phyloP scores from a whole-genome alignment of 2,329 filamentous ascomycete genomes.

The Venturia nashicola region DNA sequence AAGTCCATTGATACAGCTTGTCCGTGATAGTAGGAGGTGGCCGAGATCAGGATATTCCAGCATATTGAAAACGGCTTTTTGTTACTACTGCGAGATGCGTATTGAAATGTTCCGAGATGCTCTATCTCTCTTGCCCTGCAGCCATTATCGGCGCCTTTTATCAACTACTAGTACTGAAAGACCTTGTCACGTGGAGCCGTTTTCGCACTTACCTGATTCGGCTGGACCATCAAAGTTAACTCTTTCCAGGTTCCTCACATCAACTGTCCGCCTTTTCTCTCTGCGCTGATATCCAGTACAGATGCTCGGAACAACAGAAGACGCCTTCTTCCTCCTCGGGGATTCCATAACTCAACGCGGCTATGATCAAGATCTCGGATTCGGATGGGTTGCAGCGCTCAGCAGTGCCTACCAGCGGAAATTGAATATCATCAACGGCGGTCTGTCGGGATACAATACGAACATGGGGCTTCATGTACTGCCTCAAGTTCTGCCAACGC shows the following conservation, averaged over 20 bases:
- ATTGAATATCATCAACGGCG: constrained; percentile 79
- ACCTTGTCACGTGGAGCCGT: neutral
- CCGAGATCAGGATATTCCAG: too few species aligned
- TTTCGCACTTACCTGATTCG: neutral
- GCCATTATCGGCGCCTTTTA: too few species aligned
- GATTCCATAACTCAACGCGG: constrained; percentile 74
- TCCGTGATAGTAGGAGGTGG: too few species aligned
- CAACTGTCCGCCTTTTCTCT: neutral
- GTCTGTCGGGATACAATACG: constrained; percentile 77
- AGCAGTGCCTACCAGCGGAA: constrained; percentile 61
- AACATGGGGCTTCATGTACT: constrained; percentile 59
- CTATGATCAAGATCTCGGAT: constrained; percentile 43
- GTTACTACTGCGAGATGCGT: too few species aligned
- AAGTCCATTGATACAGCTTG: too few species aligned
- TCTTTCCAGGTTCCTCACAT: neutral
- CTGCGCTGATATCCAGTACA: neutral
- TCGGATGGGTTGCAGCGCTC: constrained; percentile 61
- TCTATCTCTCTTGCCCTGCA: too few species aligned
- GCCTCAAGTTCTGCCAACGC: constrained; percentile 57
- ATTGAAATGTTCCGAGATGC: too few species aligned
- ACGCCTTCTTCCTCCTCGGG: constrained; percentile 57
- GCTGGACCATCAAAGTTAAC: neutral
- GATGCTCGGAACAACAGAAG: neutral
- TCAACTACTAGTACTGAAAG: too few species aligned
- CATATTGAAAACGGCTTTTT: too few species aligned